Evolutionary conservation across 1,139 yeast genomes (phyloP).

Genomic region (Hemisphaericaspora xylofermentans): DNA sequence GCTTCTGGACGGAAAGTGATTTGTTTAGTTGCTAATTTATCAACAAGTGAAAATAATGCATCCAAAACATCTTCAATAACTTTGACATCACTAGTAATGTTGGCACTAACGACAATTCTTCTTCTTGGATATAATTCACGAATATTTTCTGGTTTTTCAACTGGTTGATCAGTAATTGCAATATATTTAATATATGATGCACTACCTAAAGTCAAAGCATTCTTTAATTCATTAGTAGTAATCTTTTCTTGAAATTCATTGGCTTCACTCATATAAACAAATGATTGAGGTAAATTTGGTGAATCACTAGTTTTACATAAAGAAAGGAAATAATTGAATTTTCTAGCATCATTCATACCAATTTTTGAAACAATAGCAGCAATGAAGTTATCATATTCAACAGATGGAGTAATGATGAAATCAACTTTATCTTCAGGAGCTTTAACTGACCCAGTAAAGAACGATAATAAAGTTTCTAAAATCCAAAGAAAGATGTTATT

Average conservation of each 20-base stretch:
- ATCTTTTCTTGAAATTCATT: conserved; percentile 74
- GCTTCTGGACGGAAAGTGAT: conserved; percentile 63
- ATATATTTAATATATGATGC: conserved; percentile 59
- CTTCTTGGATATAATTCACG: conserved; percentile 56
- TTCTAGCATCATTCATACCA: conserved; percentile 76
- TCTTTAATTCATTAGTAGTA: conserved; percentile 48
- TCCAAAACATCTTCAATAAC: conserved; percentile 49
- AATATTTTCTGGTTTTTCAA: conserved; percentile 59
- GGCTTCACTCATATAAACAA: conserved; percentile 87
- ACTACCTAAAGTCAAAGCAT: conserved; percentile 52
- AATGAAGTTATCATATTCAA: conserved; percentile 65
- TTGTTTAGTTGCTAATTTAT: conserved; percentile 46
- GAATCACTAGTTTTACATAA: conserved; percentile 81
- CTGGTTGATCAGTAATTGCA: conserved; percentile 81
- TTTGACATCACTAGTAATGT: conserved; percentile 45
- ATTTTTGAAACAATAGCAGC: conserved; percentile 84
- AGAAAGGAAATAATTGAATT: conserved; percentile 75
- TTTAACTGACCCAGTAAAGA: conserved; percentile 48
- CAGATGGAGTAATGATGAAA: conserved; percentile 60
- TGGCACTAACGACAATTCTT: conserved; percentile 52
- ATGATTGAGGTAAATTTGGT: conserved; percentile 64
- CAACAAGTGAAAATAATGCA: conserved; percentile 55
- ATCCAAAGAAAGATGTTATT: conserved; percentile 71
- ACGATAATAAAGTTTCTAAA: conserved; percentile 56
- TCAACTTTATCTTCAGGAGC: conserved; percentile 63